These are phyloP conservation scores for Aspergillus asperescens DNA, from an alignment of 495 filamentous ascomycete species.

Conservation along the genomic window DNA sequence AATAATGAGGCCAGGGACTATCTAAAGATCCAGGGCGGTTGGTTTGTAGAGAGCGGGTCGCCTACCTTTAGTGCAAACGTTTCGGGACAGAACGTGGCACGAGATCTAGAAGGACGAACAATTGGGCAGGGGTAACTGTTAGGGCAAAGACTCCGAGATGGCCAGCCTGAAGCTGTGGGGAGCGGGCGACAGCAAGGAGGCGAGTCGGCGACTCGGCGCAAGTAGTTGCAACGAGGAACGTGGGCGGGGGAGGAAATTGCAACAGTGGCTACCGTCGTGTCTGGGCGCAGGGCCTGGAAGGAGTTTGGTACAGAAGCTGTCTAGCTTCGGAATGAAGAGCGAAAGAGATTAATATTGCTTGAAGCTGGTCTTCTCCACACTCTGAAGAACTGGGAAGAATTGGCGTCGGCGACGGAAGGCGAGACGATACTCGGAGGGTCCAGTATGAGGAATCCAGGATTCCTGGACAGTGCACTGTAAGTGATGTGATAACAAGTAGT, in stretches of 20 bases:
- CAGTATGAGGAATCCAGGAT: too few relatives aligned
- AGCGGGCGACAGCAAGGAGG: slow-evolving; percentile 6
- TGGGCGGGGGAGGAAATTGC: neutral
- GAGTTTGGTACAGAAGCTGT: neutral
- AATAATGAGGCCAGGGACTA: slow-evolving; percentile 5
- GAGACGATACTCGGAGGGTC: too few relatives aligned
- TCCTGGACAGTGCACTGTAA: too few relatives aligned
- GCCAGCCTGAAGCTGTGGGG: slow-evolving; percentile 14
- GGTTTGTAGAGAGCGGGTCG: slow-evolving; percentile 18
- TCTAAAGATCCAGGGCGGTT: slow-evolving; percentile 7
- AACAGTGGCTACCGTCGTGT: neutral
- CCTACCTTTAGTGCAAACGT: slow-evolving; percentile 26
- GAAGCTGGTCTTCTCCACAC: too few relatives aligned
- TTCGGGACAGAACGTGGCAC: slow-evolving; percentile 29
- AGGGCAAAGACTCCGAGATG: slow-evolving; percentile 22
- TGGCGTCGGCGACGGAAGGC: too few relatives aligned
- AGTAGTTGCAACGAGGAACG: slow-evolving; percentile 3
- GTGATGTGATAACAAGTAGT: too few relatives aligned
- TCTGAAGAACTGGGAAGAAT: too few relatives aligned
- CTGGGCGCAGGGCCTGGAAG: too few relatives aligned
- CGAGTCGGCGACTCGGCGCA: neutral
- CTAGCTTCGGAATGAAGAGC: too few relatives aligned
- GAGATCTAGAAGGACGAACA: slow-evolving; percentile 21
- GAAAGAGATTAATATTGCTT: too few relatives aligned
- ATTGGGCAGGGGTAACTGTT: slow-evolving; percentile 22